Evolutionary conservation across 2,329 filamentous ascomycete species (phyloP), one percentile per base, ranked within the genome.

Genomic region (Verruconis gallopava): DNA sequence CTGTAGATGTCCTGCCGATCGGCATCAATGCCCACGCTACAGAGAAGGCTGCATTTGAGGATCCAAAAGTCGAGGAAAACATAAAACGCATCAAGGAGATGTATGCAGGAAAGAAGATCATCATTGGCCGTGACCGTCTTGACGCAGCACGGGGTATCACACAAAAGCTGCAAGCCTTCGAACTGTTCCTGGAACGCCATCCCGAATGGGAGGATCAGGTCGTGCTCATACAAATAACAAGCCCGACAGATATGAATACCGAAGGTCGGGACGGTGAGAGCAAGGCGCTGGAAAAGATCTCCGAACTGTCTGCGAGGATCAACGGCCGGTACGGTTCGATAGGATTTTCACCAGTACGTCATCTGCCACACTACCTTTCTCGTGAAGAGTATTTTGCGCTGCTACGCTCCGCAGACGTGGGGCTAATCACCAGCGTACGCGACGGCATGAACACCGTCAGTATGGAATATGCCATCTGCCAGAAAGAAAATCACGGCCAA

Each of bases 401-500:
- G n/a, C 72, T 96, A 40, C 79, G 89, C 18, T 77, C 85, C 2
- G 88, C 83, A 22, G 86, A 96, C 58, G 84, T 95, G 50, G 89
- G 86, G 3, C 69, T 96, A 39, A 95, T 96, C 60, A 95, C 91
- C 4, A 94, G 85, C 51, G 88, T 96, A 17, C 78, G 89, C 46
- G 91, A 96, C 59, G 89, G 89, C 45, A 95, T 96, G 88, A 96
- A 95, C 66, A 95, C 89, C 0, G 94, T 88, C 15, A 93, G 85
- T 57, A 68, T 96, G 51, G 91, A 96, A 62, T 96, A 95, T 57
- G 79, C 96, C 44, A 74, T 94, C 44, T 93, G 85, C 59, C 89
- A 96, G 62, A 82, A 85, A 54, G 81, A 91, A 48, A 79, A 79
- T 44, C 78, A 88, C 51, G 84, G 88, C 1, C 89, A 88, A 2